phyloP scores from a whole-genome alignment of 2,329 filamentous ascomycete species.

The Claviceps sorghi region DNA sequence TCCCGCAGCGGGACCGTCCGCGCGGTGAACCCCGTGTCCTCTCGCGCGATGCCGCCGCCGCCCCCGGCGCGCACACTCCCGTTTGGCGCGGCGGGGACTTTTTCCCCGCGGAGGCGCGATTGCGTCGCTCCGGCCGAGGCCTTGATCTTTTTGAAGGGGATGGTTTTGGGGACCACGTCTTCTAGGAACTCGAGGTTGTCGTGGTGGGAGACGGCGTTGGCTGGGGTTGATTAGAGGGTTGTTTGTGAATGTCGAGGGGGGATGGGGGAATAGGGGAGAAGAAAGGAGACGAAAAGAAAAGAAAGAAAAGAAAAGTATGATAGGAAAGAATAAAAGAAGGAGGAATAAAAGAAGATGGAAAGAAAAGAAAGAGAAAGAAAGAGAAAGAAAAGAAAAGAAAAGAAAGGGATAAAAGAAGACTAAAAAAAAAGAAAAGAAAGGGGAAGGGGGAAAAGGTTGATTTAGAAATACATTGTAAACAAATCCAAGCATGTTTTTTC shows the following conservation, averaged over 20 bases:
- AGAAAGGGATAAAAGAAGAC: too few species aligned
- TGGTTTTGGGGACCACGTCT: constrained; percentile 79
- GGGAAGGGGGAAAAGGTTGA: too few species aligned
- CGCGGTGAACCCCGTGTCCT: not conserved
- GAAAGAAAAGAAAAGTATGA: too few species aligned
- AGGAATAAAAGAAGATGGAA: not conserved
- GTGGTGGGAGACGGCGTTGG: constrained; percentile 69
- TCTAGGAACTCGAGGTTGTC: constrained; percentile 92
- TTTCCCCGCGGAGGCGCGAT: constrained; percentile 27
- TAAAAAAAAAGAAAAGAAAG: too few species aligned
- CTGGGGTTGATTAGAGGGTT: constrained; percentile 25
- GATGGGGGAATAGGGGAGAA: too few species aligned
- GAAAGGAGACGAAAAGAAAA: too few species aligned
- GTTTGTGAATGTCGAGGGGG: too few species aligned
- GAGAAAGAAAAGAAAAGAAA: too few species aligned
- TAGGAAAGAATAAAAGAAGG: not conserved
- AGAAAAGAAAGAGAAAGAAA: too few species aligned
- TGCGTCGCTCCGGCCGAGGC: constrained; percentile 39
- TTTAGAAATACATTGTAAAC: too few species aligned
- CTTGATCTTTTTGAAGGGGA: constrained; percentile 67
- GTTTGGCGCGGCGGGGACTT: constrained; percentile 11
- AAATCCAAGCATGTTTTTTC: too few species aligned
- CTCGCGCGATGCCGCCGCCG: not conserved
- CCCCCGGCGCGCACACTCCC: too few species aligned
- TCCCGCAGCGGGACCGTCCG: constrained; percentile 11